phyloP scores from a whole-genome alignment of 1,139 yeast genomes.

The Yamadazyma dendronema region DNA sequence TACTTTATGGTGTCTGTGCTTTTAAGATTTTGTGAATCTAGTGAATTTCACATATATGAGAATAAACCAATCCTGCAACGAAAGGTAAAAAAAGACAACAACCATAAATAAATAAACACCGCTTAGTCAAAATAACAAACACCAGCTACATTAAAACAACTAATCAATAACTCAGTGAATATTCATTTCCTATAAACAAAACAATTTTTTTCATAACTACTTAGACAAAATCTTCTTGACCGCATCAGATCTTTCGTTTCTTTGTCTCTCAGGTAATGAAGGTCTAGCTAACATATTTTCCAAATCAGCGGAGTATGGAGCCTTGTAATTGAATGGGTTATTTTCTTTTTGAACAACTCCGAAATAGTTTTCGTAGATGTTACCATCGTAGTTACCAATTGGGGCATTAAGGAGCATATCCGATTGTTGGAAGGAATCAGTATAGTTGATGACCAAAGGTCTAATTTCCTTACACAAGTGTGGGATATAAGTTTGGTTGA shows the following conservation, averaged over 20 bases:
- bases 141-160: no score
- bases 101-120: no score
- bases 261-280: constrained; percentile 46
- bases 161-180: no score
- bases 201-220: no score
- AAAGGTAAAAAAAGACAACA: no score
- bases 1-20: no score
- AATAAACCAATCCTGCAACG: no score
- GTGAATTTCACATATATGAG: no score
- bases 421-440: constrained; percentile 87
- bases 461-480: constrained; percentile 51
- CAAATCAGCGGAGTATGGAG: constrained; percentile 56
- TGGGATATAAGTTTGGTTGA: constrained; percentile 45
- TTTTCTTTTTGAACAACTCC: constrained; percentile 48
- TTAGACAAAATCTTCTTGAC: constrained; percentile 34
- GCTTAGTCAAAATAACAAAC: no score
- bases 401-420: constrained; percentile 87
- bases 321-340: constrained; percentile 55
- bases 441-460: constrained; percentile 72
- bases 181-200: no score
- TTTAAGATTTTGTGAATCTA: no score
- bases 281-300: constrained; percentile 54
- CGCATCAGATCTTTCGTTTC: constrained; percentile 44
- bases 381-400: constrained; percentile 82
- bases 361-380: constrained; percentile 79